These are phyloP conservation scores for Penicillium sp. DNA, from an alignment of 2,329 filamentous ascomycete species.

Conservation along the genomic window DNA sequence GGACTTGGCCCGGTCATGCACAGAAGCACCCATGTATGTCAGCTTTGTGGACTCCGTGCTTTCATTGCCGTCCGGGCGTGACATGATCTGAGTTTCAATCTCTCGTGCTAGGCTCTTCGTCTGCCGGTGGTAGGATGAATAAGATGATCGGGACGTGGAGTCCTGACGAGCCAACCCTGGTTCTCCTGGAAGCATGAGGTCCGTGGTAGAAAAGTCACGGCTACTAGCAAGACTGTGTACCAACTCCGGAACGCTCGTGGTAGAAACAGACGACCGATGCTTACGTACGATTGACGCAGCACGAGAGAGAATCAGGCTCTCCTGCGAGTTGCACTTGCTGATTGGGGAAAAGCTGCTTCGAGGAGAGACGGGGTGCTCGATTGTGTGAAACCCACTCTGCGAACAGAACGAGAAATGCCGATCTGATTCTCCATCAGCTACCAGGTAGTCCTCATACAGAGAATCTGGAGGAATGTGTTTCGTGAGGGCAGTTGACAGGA, in stretches of 20 bases:
- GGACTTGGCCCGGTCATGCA: constrained; percentile 45
- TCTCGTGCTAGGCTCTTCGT: constrained; percentile 44
- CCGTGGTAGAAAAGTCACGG: constrained; percentile 41
- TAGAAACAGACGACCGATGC: constrained; percentile 53
- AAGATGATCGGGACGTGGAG: constrained; percentile 24
- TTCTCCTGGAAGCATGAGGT: constrained; percentile 30
- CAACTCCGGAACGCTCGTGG: constrained; percentile 51
- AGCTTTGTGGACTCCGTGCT: constrained; percentile 35
- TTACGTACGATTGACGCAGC: constrained; percentile 53
- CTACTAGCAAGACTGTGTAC: constrained; percentile 47
- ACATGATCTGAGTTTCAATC: constrained; percentile 35
- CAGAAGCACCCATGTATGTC: constrained; percentile 24
- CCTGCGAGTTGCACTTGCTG: constrained; percentile 62
- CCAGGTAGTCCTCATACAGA: constrained; percentile 47
- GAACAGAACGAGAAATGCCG: constrained; percentile 53
- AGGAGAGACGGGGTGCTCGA: constrained; percentile 43
- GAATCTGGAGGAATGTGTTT: constrained; percentile 41
- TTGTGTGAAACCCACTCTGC: constrained; percentile 47
- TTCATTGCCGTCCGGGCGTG: constrained; percentile 33
- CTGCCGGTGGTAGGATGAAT: constrained; percentile 36
- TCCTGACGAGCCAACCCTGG: constrained; percentile 24
- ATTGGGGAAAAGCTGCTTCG: constrained; percentile 57
- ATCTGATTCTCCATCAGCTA: constrained; percentile 52
- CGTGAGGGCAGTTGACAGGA: constrained; percentile 35
- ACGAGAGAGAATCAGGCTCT: constrained; percentile 59